Percentiles rank a stretch among this genome's conserved stretches.
Evolutionary conservation across 2,329 filamentous ascomycete species (phyloP).

Genomic region (Penicillium sp.): DNA sequence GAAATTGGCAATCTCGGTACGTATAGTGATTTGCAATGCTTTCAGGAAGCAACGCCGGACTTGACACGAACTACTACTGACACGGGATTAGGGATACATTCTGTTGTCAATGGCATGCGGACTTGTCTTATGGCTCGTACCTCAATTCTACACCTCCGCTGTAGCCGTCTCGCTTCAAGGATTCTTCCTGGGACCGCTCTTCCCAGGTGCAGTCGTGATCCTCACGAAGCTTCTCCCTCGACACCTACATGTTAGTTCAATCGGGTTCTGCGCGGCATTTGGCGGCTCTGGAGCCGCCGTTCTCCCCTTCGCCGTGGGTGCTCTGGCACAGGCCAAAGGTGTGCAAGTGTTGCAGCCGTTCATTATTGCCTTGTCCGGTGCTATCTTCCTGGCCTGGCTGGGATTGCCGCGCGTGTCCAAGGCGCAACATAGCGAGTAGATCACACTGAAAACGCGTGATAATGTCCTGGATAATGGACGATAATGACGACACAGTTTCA

Average conservation of each 20-base stretch:
- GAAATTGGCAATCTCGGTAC: slow-evolving; percentile 63
- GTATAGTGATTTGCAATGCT: slow-evolving; percentile 3
- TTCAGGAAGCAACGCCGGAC: neutral
- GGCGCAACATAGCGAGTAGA: slow-evolving; percentile 22
- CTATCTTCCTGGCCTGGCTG: slow-evolving; percentile 59
- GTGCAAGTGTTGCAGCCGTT: slow-evolving; percentile 67
- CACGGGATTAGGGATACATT: slow-evolving; percentile 61
- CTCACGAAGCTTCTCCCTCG: slow-evolving; percentile 75
- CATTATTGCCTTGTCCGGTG: slow-evolving; percentile 59
- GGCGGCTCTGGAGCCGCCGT: slow-evolving; percentile 71
- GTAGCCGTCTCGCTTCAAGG: slow-evolving; percentile 74
- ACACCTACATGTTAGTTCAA: slow-evolving; percentile 76
- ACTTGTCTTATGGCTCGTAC: slow-evolving; percentile 81
- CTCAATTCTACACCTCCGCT: slow-evolving; percentile 74
- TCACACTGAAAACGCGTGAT: too few species aligned
- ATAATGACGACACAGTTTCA: slow-evolving; percentile 1
- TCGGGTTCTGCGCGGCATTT: slow-evolving; percentile 80
- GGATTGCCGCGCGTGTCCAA: slow-evolving; percentile 38
- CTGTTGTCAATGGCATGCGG: slow-evolving; percentile 67
- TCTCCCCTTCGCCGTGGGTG: slow-evolving; percentile 54
- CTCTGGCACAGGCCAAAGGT: slow-evolving; percentile 60
- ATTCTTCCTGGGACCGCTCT: slow-evolving; percentile 80
- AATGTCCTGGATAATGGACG: neutral
- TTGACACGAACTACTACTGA: slow-evolving; percentile 4
- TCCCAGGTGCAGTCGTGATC: slow-evolving; percentile 75